These are phyloP conservation scores for Auricularia heimuer DNA, from an alignment of 768 basidiomycete genomes.

Conservation along the genomic window DNA sequence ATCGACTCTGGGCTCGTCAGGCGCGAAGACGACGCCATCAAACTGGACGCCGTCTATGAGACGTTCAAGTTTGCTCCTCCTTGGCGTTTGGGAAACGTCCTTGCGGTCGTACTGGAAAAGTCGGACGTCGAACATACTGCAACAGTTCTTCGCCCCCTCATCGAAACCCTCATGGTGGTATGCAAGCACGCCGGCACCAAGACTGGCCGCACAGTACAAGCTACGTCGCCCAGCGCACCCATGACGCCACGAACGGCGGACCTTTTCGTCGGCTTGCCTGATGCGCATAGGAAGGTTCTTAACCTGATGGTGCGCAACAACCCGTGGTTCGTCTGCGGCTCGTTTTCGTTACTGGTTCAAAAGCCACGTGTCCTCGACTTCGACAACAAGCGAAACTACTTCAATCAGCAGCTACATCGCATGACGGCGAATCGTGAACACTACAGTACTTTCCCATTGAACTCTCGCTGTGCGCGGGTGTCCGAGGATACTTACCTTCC, in stretches of 20 bases:
- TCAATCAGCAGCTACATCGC: conserved; percentile 83
- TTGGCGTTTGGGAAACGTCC: conserved; percentile 86
- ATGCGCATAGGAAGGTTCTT: conserved; percentile 83
- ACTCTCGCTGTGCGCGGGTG: conserved; percentile 80
- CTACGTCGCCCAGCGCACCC: conserved; percentile 51
- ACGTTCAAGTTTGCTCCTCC: conserved; percentile 83
- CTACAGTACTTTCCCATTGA: conserved; percentile 73
- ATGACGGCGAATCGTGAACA: conserved; percentile 73
- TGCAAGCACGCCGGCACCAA: conserved; percentile 79
- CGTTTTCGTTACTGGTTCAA: conserved; percentile 91
- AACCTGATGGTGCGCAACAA: conserved; percentile 98
- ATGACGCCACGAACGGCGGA: conserved; percentile 52
- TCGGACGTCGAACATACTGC: conserved; percentile 79
- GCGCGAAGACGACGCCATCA: conserved; percentile 38
- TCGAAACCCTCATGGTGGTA: conserved; percentile 96
- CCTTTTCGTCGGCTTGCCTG: conserved; percentile 87
- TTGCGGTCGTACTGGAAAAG: conserved; percentile 71
- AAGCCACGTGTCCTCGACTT: conserved; percentile 97
- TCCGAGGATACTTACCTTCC: conserved; percentile 90
- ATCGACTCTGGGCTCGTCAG: conserved; percentile 33
- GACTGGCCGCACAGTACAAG: conserved; percentile 44
- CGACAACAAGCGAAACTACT: conserved; percentile 98
- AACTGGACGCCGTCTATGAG: conserved; percentile 81
- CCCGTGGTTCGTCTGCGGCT: conserved; percentile 94
- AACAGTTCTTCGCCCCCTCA: conserved; percentile 84